Evolutionary conservation across 2,329 filamentous ascomycete genomes (phyloP).

Genomic region (Torrubiellomyces zombiae): DNA sequence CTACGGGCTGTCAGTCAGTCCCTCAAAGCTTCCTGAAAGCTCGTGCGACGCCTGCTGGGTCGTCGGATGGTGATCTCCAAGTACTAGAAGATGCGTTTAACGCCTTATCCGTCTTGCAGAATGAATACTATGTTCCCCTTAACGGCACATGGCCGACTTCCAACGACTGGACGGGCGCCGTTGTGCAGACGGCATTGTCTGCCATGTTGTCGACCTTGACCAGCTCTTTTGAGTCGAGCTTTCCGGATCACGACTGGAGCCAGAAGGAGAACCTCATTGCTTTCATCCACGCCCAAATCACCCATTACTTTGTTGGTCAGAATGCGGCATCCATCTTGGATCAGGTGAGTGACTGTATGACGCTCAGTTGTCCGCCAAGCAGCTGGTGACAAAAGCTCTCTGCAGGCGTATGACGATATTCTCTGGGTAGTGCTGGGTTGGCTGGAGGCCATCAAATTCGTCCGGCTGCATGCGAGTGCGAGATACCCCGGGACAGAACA

Average conservation of each 20-base stretch:
- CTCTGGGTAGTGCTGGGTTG: slow-evolving; percentile 89
- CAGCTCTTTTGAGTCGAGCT: slow-evolving; percentile 28
- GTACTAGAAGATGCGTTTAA: slow-evolving; percentile 35
- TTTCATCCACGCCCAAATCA: slow-evolving; percentile 60
- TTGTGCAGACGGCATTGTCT: slow-evolving; percentile 64
- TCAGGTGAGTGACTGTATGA: slow-evolving; percentile 16
- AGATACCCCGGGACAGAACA: slow-evolving; percentile 30
- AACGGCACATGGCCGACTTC: slow-evolving; percentile 67
- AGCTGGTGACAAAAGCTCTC: background rate
- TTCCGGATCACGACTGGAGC: slow-evolving; percentile 23
- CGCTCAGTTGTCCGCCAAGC: too few relatives aligned
- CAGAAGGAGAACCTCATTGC: slow-evolving; percentile 65
- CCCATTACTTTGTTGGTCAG: slow-evolving; percentile 75
- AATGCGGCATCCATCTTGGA: slow-evolving; percentile 57
- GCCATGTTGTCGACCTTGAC: slow-evolving; percentile 58
- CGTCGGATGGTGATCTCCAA: background rate
- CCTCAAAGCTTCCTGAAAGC: background rate
- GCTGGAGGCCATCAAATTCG: slow-evolving; percentile 68
- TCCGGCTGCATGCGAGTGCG: slow-evolving; percentile 47
- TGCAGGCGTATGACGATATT: slow-evolving; percentile 77
- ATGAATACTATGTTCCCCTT: slow-evolving; percentile 59
- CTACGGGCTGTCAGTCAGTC: slow-evolving; percentile 1
- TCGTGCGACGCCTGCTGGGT: background rate
- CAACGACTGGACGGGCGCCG: slow-evolving; percentile 89
- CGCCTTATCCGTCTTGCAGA: slow-evolving; percentile 61